Evolutionary conservation across 2,329 filamentous ascomycete species (phyloP).

Genomic region (Davidsoniella eucalypti): DNA sequence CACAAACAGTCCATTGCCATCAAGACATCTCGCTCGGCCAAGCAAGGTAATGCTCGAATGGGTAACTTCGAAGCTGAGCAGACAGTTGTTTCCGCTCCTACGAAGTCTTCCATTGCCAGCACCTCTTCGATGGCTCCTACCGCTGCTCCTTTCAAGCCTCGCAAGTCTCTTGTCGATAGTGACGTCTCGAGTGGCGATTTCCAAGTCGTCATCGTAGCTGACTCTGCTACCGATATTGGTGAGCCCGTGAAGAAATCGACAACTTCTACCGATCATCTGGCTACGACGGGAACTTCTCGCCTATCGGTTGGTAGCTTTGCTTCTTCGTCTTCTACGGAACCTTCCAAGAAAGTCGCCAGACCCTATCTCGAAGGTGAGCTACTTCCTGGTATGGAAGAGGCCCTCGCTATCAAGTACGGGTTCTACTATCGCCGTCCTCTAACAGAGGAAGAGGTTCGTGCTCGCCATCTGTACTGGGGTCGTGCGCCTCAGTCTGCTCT

Average conservation of each 20-base stretch:
- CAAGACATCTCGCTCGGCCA: not conserved
- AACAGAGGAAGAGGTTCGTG: slow-evolving; percentile 40
- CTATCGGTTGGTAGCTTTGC: not conserved
- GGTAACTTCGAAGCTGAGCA: slow-evolving; percentile 8
- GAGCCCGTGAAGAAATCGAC: slow-evolving; percentile 4
- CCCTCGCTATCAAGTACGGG: slow-evolving; percentile 27
- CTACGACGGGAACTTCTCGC: not conserved
- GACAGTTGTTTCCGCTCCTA: not conserved
- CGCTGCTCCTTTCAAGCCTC: slow-evolving; percentile 9
- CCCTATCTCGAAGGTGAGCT: slow-evolving; percentile 41
- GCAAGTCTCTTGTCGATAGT: slow-evolving; percentile 3
- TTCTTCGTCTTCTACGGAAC: slow-evolving; percentile 1
- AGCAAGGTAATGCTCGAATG: slow-evolving; percentile 3
- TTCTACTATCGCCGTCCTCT: slow-evolving; percentile 40
- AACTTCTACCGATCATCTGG: not conserved
- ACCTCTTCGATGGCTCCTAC: slow-evolving; percentile 8
- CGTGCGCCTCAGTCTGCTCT: slow-evolving; percentile 33
- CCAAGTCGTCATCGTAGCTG: not conserved
- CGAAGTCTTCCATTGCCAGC: no score
- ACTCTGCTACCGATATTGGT: slow-evolving; percentile 1
- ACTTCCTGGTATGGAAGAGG: slow-evolving; percentile 27
- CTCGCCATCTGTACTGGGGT: slow-evolving; percentile 45
- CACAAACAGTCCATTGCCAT: slow-evolving; percentile 2
- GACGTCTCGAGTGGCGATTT: not conserved
- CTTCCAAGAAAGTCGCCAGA: slow-evolving; percentile 10